phyloP scores from a whole-genome alignment of 139 green algal genomes.

The Prasinococcaceae sp. region DNA sequence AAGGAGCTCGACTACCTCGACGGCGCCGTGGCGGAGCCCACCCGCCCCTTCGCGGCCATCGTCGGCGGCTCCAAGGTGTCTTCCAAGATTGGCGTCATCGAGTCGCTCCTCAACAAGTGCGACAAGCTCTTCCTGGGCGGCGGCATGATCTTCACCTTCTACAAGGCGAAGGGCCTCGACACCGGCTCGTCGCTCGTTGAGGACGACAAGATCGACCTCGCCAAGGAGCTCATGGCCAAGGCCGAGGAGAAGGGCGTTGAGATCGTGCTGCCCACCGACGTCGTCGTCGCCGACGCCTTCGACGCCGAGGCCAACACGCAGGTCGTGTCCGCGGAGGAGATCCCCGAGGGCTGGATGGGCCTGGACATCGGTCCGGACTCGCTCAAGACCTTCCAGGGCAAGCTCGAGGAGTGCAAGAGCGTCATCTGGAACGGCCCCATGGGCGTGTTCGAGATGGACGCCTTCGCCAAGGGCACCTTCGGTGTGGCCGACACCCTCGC shows the following conservation, averaged over 20 bases:
- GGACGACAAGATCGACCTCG: slow-evolving; percentile 97
- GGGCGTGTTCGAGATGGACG: slow-evolving; percentile 94
- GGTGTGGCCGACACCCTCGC: slow-evolving; percentile 79
- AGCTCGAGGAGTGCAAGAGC: slow-evolving; percentile 79
- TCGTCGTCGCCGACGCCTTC: slow-evolving; percentile 94
- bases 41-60: slow-evolving; percentile 90
- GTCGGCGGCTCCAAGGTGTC: slow-evolving; percentile 97
- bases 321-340: slow-evolving; percentile 54
- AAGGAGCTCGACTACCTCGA: slow-evolving; percentile 93
- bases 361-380: slow-evolving; percentile 90
- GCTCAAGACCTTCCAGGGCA: slow-evolving; percentile 64
- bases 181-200: slow-evolving; percentile 89
- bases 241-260: slow-evolving; percentile 67
- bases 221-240: slow-evolving; percentile 68
- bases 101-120: slow-evolving; percentile 81
- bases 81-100: slow-evolving; percentile 98
- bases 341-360: slow-evolving; percentile 97
- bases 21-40: slow-evolving; percentile 74
- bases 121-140: slow-evolving; percentile 74
- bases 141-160: slow-evolving; percentile 96
- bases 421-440: slow-evolving; percentile 97
- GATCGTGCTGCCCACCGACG: slow-evolving; percentile 88
- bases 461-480: slow-evolving; percentile 81
- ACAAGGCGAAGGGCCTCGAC: slow-evolving; percentile 69
- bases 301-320: slow-evolving; percentile 71